Conservation (phyloP, 108 stramenopile genomes). For the Nannochloropsis gaditana region DNA sequence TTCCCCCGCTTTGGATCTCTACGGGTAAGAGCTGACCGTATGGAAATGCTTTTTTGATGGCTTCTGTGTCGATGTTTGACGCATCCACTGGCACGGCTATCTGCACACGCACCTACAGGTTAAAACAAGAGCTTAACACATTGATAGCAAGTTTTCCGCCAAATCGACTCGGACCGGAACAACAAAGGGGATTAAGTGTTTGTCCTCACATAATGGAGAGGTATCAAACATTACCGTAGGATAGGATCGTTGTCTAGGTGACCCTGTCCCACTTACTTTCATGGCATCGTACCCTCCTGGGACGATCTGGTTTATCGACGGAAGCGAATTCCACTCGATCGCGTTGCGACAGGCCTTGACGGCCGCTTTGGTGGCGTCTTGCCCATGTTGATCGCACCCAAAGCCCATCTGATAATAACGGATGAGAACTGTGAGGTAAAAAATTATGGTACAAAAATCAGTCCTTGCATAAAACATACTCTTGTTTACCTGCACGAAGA, state of each 20-base stretch:
- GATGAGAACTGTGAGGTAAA: background rate
- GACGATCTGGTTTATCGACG: constrained; percentile 67
- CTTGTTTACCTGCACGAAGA: constrained; percentile 5
- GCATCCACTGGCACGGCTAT: constrained; percentile 73
- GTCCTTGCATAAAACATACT: background rate
- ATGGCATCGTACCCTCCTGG: constrained; percentile 76
- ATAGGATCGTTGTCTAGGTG: too few species aligned
- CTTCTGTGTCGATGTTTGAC: constrained; percentile 62
- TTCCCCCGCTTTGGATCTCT: constrained; percentile 79
- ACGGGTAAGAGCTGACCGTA: constrained; percentile 68
- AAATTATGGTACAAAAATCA: background rate
- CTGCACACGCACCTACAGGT: constrained; percentile 61
- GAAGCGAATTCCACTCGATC: constrained; percentile 88
- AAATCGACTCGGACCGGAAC: background rate
- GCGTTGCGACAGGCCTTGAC: constrained; percentile 78
- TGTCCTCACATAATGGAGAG: too few species aligned
- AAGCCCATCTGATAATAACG: constrained; percentile 58
- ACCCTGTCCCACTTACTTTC: constrained; percentile 35
- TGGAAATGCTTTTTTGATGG: constrained; percentile 68
- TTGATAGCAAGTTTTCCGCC: background rate
- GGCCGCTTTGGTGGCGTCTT: constrained; percentile 62
- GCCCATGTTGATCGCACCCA: constrained; percentile 73
- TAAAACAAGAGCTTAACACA: background rate
- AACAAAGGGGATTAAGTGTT: background rate
- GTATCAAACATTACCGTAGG: too few species aligned